Conservation (phyloP, 2,329 filamentous ascomycete genomes). For the Aaosphaeria arxii region DNA sequence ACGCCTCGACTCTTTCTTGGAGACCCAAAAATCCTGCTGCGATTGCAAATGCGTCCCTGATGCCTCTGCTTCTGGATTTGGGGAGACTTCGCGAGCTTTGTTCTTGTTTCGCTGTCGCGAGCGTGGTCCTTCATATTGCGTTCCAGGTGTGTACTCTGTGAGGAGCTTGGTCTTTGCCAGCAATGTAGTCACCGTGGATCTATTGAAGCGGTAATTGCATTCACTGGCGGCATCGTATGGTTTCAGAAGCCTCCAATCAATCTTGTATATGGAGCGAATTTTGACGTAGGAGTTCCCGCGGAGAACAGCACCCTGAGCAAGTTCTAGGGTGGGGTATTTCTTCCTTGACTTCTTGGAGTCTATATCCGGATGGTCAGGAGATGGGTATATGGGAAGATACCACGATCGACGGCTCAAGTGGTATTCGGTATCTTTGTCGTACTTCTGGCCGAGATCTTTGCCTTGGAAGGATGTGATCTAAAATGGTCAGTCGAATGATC, state of each 20-base stretch:
- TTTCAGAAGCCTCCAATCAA: constrained; percentile 25
- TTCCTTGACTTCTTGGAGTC: constrained; percentile 29
- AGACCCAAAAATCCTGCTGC: too few relatives aligned
- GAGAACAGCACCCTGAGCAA: constrained; percentile 19
- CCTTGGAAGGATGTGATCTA: constrained; percentile 35
- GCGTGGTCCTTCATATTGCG: constrained; percentile 10
- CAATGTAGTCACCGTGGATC: constrained; percentile 22
- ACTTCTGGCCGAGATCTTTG: constrained; percentile 29
- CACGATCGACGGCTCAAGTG: constrained; percentile 27
- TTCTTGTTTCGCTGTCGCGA: too few relatives aligned
- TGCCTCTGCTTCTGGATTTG: too few relatives aligned
- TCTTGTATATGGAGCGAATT: constrained; percentile 31
- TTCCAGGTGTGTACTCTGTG: constrained; percentile 23
- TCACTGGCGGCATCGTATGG: constrained; percentile 18
- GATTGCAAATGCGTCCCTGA: too few relatives aligned
- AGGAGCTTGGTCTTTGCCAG: constrained; percentile 22
- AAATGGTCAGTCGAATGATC: constrained; percentile 8
- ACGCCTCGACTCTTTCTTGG: too few relatives aligned
- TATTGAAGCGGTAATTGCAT: constrained; percentile 17
- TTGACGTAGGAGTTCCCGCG: constrained; percentile 34
- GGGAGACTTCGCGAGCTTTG: too few relatives aligned
- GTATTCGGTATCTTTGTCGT: constrained; percentile 29
- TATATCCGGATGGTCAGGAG: constrained; percentile 29
- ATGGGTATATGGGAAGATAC: constrained; percentile 33
- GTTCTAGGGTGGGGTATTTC: constrained; percentile 23